Base-by-base conservation (phyloP, 306 rosid genomes). In the Geum urbanum region DNA sequence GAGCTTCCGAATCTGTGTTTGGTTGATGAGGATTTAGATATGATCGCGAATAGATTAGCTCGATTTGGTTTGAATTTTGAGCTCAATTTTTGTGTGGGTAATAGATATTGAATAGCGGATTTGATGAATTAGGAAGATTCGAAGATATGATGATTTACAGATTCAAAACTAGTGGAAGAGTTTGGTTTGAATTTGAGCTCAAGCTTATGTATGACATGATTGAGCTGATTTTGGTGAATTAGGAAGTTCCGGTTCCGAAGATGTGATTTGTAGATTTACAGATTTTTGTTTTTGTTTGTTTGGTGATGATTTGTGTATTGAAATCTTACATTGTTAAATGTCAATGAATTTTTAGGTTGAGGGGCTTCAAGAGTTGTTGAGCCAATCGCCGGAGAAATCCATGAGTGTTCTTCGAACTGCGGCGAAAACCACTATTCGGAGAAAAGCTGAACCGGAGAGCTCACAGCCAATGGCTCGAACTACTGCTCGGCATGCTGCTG, bases 361-460 rank as follows among this genome's bases (percentile, higher is more conserved):
- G 74, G 98, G 98, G 55, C 74, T 94, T 22, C 96, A 87, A 5
- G 97, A 88, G 4, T 5, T 83, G 9, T 59, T 84, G 78, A 82
- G 80, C 54, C 76, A 80, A 40, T 70, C 78, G 35, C 70, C 78
- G 0, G 80, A 69, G 74, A 76, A 74, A 51, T 22, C 45, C 5
- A 79, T 52, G 49, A 73, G 62, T 54, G 32, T 46, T 65, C 75
- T 80, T 46, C 78, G 80, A 0, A 77, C 88, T 9, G 86, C 86
- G 46, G 46, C 54, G 64, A 82, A 82, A 72, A 78, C 90, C 64
- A 49, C 96, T 1, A 70, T 83, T 4, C 78, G 87, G 67, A 84
- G 82, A 76, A 84, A 85, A 37, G 49, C 63, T 20, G 90, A 81
- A 37, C 37, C 81, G 0, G 78, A 78, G 67, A 78, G 77, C 71